Evolutionary conservation across 768 basidiomycete species (phyloP), one percentile per base, ranked within the genome.

Genomic region (Paxillus rubicundulus): DNA sequence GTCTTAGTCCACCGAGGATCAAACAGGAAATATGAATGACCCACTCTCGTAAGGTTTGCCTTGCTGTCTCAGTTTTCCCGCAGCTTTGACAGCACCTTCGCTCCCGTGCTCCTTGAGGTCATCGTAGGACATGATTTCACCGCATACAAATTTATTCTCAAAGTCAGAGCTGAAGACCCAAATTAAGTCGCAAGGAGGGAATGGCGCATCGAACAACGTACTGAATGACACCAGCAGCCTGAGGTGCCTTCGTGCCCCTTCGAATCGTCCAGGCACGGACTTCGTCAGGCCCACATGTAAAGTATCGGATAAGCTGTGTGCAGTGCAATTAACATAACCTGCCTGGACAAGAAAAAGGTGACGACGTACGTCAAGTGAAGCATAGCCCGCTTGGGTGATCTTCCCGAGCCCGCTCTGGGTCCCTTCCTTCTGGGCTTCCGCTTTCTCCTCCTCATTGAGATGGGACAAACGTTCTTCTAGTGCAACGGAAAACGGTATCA

Each of bases 211-310:
- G 16, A 20, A 42, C 17, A 12, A 77, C 88, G 46, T 65, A 92
- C 88, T 98, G 96, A 65, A 98, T 98, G 58, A 98, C 93, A 70
- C 97, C 97, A 36, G 97, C 97, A 8, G 97, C 97, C 67, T 93
- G 89, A 3, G 96, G 97, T 1, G 97, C 96, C 68, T 94, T 97
- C 24, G 87, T 95, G 18, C 92, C 94, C 53, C 83, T 85, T 53
- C 95, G 80, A 65, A 99, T 92, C 1, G 95, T 98, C 97, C 97
- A 99, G 8, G 96, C 96, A 48, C 97, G 88, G 9, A 98, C 94
- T 74, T 98, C 96, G 60, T 89, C 88, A 3, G 95, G 95, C 10
- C 97, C 97, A 64, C 92, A 95, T 16, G 97, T 99, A 75, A 97
- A 97, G 77, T 97, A 97, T 14, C 91, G 88, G 63, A 95, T 96